phyloP scores from a whole-genome alignment of 352 stramenopile genomes.

The Stramenopiles sp. region DNA sequence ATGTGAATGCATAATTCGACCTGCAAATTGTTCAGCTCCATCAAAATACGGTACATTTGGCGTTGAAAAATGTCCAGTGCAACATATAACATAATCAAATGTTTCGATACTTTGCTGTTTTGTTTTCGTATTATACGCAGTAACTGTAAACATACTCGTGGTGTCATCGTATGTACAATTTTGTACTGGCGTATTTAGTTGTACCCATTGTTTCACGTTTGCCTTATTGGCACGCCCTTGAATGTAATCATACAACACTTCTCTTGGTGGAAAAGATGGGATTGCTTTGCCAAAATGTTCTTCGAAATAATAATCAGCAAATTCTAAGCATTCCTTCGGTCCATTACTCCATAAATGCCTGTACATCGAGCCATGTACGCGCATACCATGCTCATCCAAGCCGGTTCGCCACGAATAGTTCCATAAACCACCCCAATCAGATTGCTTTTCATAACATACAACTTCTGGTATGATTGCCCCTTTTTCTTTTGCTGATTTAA shows the following conservation, averaged over 20 bases:
- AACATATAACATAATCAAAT: constrained; percentile 35
- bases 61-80: constrained; percentile 36
- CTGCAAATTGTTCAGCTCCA: constrained; percentile 18
- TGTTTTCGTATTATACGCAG: background rate
- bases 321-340: background rate
- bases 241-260: background rate
- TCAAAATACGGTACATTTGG: constrained; percentile 23
- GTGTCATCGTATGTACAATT: background rate
- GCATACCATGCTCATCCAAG: background rate
- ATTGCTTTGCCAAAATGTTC: background rate
- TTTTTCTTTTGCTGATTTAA: background rate
- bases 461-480: background rate
- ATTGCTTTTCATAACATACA: background rate
- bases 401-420: background rate
- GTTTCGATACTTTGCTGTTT: background rate
- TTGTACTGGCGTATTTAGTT: background rate
- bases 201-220: background rate
- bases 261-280: background rate
- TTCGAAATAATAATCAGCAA: background rate
- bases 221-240: background rate
- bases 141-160: background rate
- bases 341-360: background rate
- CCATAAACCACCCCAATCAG: background rate
- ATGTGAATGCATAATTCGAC: constrained; percentile 28
- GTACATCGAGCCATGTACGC: background rate